Evolutionary conservation across 208 protist genomes (phyloP).

Genomic region (Crithidia fasciculata): DNA sequence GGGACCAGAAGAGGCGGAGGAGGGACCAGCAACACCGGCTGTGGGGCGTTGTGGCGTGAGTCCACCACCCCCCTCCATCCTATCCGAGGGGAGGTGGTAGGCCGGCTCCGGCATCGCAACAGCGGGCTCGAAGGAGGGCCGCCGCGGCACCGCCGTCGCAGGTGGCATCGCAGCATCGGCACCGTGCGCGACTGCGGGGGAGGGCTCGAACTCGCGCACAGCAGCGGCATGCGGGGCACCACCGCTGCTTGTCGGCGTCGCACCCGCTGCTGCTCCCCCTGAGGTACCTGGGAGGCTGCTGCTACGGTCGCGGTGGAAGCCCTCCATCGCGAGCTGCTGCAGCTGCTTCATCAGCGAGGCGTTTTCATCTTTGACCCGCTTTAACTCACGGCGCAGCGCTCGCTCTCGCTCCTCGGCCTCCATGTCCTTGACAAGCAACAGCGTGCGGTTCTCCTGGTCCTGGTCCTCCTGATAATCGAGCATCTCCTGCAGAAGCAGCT

Average conservation of each 20-base stretch:
- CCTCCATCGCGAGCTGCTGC: slow-evolving; percentile 29
- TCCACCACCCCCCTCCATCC: background rate
- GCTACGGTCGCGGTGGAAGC: slow-evolving; percentile 31
- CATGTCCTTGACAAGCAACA: slow-evolving; percentile 62
- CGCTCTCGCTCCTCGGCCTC: slow-evolving; percentile 59
- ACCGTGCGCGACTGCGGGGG: background rate
- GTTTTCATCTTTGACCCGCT: slow-evolving; percentile 45
- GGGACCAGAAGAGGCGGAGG: too few species aligned
- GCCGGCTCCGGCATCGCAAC: slow-evolving; percentile 3
- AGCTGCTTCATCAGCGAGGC: slow-evolving; percentile 45
- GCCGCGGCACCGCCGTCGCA: background rate
- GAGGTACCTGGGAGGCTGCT: background rate
- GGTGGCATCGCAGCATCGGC: background rate
- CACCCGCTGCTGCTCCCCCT: background rate
- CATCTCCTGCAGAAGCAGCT: slow-evolving; percentile 67
- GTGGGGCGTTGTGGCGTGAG: background rate
- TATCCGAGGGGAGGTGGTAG: background rate
- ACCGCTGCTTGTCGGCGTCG: background rate
- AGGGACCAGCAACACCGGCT: too few species aligned
- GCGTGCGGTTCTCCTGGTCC: slow-evolving; percentile 55
- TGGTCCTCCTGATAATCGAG: slow-evolving; percentile 76
- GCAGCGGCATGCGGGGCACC: background rate
- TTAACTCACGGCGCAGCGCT: slow-evolving; percentile 25
- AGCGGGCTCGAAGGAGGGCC: background rate
- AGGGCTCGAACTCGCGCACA: background rate